A percentile compares a stretch with the other conserved stretches of the same genome.
Evolutionary conservation across 2,329 filamentous ascomycete species (phyloP).

Genomic region (Mariannaea elegans): DNA sequence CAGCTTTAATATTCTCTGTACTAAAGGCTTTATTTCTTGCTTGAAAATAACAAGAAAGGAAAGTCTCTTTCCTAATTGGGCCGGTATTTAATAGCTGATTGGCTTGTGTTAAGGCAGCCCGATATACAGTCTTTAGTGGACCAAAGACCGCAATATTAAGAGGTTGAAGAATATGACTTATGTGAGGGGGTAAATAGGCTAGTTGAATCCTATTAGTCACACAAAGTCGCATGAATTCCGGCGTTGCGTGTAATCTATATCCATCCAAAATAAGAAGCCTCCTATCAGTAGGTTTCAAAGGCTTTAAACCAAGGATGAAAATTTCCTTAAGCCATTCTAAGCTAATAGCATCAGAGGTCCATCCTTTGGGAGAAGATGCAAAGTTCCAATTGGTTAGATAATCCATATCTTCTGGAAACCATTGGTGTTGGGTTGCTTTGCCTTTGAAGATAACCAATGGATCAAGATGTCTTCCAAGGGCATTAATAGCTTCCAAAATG

Average conservation of each 20-base stretch:
- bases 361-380: neutral
- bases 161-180: neutral
- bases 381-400: neutral
- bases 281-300: neutral
- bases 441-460: too few relatives aligned
- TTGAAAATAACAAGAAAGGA: too few relatives aligned
- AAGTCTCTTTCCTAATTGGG: slow-evolving; percentile 4
- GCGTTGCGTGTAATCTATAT: neutral
- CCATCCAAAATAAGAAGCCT: neutral
- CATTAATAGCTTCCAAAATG: too few relatives aligned
- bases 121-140: neutral
- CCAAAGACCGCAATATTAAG: too few relatives aligned
- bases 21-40: neutral
- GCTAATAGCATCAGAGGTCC: neutral
- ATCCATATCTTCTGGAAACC: neutral
- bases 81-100: neutral
- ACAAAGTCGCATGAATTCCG: neutral
- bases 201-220: neutral
- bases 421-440: neutral
- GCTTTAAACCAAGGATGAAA: neutral
- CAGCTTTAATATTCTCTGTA: neutral
- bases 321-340: neutral
- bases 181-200: neutral
- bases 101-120: neutral
- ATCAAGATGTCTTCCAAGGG: too few relatives aligned